Base-by-base conservation (phyloP, 352 stramenopile species). In the Nothophytophthora sp. region DNA sequence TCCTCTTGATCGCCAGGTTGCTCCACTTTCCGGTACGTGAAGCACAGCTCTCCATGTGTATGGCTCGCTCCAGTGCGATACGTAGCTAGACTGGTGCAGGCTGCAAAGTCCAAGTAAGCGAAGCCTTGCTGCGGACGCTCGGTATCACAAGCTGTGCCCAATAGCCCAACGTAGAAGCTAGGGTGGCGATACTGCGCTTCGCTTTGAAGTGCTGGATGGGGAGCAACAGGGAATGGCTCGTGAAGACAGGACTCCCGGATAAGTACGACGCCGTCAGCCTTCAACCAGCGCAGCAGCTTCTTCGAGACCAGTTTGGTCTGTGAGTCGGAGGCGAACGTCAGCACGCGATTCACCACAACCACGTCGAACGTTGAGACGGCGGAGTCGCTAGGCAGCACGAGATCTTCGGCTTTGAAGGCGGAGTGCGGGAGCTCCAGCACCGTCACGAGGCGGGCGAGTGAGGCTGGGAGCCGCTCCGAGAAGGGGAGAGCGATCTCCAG, bases 61-160 rank as follows among this genome's bases (percentile, higher is more conserved):
- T 90, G 90, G 46, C 88, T 85, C 74, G 90, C 90, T 50, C 86
- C 49, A 34, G 78, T 83, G 51, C 78, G 76, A 55, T 89, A 89
- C 4, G 82, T 72, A 1, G 63, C 53, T 37, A 92, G 62, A 40
- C 66, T 83, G 19, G 76, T 84, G 0, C 71, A 88, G 0, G 75
- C 86, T 47, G 89, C 76, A 16, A 92, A 57, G 27, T 78, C 69
- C 25, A 92, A 59, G 28, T 73, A 85, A 18, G 72, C 78, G 13
- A 83, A 50, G 8, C 53, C 46, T 34, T 47, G n/a, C n/a, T n/a
- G n/a, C 62, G 23, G 67, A 64, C 0, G 35, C 35, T 35, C 85
- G 76, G 16, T 76, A 67, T 0, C 66, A 72, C 2, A 78, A 28
- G 15, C 73, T 1, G 73, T 77, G 16, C 65, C 60, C 38, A 90